Evolutionary conservation across 257 asterid genomes (phyloP).

Genomic region (Salvia splendens): DNA sequence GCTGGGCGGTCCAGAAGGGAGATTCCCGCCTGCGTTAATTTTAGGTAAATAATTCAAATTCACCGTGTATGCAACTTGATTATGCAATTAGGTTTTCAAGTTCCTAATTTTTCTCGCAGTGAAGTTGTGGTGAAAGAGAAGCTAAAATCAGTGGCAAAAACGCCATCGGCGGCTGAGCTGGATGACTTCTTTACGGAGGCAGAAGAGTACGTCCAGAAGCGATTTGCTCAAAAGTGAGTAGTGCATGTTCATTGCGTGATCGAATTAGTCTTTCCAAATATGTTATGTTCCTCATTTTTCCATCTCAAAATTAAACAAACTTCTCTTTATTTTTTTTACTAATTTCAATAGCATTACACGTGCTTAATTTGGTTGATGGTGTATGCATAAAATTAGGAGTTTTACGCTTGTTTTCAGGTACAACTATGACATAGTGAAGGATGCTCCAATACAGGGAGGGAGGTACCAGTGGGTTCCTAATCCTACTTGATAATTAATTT

Average conservation of each 20-base stretch:
- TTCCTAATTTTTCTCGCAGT: slow-evolving; percentile 26
- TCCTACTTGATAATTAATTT: slow-evolving; percentile 16
- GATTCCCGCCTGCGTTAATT: slow-evolving; percentile 34
- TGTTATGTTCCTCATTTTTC: neutral
- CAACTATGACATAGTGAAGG: slow-evolving; percentile 65
- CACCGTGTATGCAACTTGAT: too few relatives aligned
- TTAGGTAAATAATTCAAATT: slow-evolving; percentile 38
- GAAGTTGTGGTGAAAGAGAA: slow-evolving; percentile 34
- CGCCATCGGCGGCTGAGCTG: slow-evolving; percentile 57
- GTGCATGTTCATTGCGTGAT: slow-evolving; percentile 26
- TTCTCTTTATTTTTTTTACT: neutral
- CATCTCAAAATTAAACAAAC: too few relatives aligned
- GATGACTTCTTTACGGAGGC: slow-evolving; percentile 67
- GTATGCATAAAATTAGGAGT: neutral
- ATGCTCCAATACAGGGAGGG: slow-evolving; percentile 59
- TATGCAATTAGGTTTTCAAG: slow-evolving; percentile 5
- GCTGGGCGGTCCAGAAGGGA: slow-evolving; percentile 42
- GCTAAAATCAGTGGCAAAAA: slow-evolving; percentile 25
- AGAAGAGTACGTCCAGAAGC: slow-evolving; percentile 54
- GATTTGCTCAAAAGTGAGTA: slow-evolving; percentile 68
- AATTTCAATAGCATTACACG: neutral
- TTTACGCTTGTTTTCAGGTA: slow-evolving; percentile 48
- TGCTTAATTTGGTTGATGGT: neutral
- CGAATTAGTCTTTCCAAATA: slow-evolving; percentile 17
- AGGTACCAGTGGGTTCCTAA: slow-evolving; percentile 64